Base-by-base conservation (phyloP, 176 grass and related monocot genomes). In the Juncus inflexus region DNA sequence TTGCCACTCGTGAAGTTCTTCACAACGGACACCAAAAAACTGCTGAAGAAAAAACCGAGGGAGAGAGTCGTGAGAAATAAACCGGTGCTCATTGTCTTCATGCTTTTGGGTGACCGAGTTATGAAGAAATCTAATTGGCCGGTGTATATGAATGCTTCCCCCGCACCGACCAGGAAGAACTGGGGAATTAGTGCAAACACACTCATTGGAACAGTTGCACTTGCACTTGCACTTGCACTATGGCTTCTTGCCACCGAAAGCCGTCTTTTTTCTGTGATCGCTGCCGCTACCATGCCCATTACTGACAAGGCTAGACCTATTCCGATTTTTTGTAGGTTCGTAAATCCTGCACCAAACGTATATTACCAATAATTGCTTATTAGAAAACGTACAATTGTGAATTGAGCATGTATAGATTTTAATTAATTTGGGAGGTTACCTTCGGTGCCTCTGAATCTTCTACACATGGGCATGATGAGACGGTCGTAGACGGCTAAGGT, bases 121-220 rank as follows among this genome's bases (percentile, higher is more conserved):
- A 95, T 95, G 85, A 95, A 95, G 82, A 95, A 95, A 50, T 95
- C 90, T 13, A 95, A 72, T 54, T 95, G 90, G 7, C 90, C 85
- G 13, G 90, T 95, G 85, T 95, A 95, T 49, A 95, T 78, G 82
- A 95, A 89, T 3, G 81, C 90, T 61, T 94, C 90, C 2, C 81
- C 90, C 4, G 90, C 73, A 65, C 90, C 90, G 15, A 95, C 85
- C n/a, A 95, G 56, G 60, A 95, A 74, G 64, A 95, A 95, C 68
- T 89, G 90, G 5, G 90, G 85, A 53, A 74, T 86, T 63, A 95
- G 63, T 58, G 63, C 12, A 79, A 95, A 89, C 8, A 95, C 90
- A 8, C 73, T 89, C 55, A 95, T 76, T 6, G 90, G 82, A 69
- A 95, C 71, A 9, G 67, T 53, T 6, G 72, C 12, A 12, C 4